Evolutionary conservation across 2,329 filamentous ascomycete genomes (phyloP), one percentile per base, ranked within the genome.

Genomic region (Trichoderma afroharzianum): DNA sequence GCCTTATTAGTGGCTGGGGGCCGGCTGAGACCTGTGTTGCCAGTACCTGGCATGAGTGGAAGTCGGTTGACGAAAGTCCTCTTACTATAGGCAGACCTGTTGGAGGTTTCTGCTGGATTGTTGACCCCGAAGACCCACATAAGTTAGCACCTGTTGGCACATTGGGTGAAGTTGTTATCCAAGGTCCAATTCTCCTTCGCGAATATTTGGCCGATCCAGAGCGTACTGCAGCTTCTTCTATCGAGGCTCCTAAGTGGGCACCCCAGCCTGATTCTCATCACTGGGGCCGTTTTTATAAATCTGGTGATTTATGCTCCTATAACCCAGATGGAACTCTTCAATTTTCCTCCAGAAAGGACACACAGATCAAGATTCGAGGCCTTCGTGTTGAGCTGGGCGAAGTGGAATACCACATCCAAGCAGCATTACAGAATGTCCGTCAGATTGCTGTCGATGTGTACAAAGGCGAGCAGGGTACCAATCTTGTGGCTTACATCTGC

Each of bases 101-200:
- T 3, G 70, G 63, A 9, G 55, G 57, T 11, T 55, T 57, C 32
- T 72, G 62, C 30, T 73, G 71, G 72, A 64, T 73, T 47, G 67
- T 71, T 4, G 63, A 71, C 12, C 47, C 67, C 3, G 62, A 36
- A 28, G 33, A 73, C 36, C 36, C 61, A 0, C 11, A 57, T 12
- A 62, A 71, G 30, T 14, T 73, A 6, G 70, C 70, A 26, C 70
- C 70, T 8, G 21, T 53, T 6, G 70, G 70, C 4, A 68, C 63
- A 26, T 3, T 71, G 2, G 70, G 70, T 4, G 70, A 71, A 11
- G 21, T 71, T 11, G 63, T 71, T 4, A 32, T 71, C 2, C 63
- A 71, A 15, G 70, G 70, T 4, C 70, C 70, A 2, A 71, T 28
- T 12, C 12, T 71, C 3, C 53, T 68, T 9, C 62, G 63, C n/a